Evolutionary conservation across 2,329 filamentous ascomycete species (phyloP), one percentile per base, ranked within the genome.

Genomic region (Tolypocladium tropicale): DNA sequence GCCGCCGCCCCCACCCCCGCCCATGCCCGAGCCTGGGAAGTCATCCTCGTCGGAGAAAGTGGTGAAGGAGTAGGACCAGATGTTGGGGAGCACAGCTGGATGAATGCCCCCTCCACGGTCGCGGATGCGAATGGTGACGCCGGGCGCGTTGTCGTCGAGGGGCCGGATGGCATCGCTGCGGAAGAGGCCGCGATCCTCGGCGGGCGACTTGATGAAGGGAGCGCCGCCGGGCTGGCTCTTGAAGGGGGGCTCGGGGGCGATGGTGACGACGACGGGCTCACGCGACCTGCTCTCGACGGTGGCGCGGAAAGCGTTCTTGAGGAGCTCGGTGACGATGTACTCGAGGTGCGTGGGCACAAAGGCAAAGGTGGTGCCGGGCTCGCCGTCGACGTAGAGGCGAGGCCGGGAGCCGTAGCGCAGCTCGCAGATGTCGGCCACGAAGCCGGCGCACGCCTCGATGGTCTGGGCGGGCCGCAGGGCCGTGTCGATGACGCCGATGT

Each of bases 1-100:
- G 23, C 21, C 43, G 11, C 21, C 41, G 41, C 23, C 39, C 6
- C 23, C 9, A 4, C 33, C 33, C 11, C 11, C 5, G 34, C 34
- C 43, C 25, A 18, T 32, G 46, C 25, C 69, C 10, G 74, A 70
- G 23, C 70, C 72, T 33, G 72, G 69, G 51, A 74, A 61, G 5
- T 75, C 74, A 46, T 74, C 67, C 56, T 82, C 76, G 59, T 82
- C 89, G 56, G 83, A 86, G 71, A 97, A 97, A 0, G 94, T 99
- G 23, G 93, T 96, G 70, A 96, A 99, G 60, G 89, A 94, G 70
- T 97, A 99, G 7, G 91, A 92, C 92, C 94, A 99, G 57, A 99
- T 92, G 62, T 93, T 86, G 5, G 86, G 85, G 36, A 94, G 75
- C 32, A 94, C 86, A 18, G 92, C 89, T 0, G 92, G 89, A 1